A percentile compares a stretch with the other conserved stretches of the same genome.
Evolutionary conservation across 2,329 filamentous ascomycete species (phyloP).

Genomic region (Endoconidiophora polonica): DNA sequence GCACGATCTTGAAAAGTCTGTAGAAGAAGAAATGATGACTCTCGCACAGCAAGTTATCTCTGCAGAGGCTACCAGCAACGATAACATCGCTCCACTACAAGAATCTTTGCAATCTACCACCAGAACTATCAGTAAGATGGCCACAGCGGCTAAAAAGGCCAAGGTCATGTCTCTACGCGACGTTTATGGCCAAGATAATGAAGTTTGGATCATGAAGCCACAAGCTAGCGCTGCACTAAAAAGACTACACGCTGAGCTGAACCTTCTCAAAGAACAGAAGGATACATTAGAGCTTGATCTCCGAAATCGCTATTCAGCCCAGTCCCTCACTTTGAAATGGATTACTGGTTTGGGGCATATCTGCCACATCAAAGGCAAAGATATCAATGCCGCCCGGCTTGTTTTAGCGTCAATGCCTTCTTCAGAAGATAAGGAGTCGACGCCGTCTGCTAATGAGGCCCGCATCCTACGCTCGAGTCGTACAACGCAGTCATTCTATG

Average conservation of each 20-base stretch:
- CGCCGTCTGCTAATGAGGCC: constrained; percentile 17
- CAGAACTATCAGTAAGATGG: constrained; percentile 26
- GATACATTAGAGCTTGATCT: constrained; percentile 41
- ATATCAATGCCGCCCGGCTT: constrained; percentile 27
- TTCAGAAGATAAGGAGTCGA: constrained; percentile 12
- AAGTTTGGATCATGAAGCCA: constrained; percentile 49
- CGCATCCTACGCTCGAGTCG: constrained; percentile 62
- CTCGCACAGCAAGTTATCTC: constrained; percentile 57
- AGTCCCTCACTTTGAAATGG: constrained; percentile 66
- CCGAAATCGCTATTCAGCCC: constrained; percentile 40
- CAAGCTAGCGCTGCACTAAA: constrained; percentile 49
- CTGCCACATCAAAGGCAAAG: constrained; percentile 75
- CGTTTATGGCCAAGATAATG: constrained; percentile 41
- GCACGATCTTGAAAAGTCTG: constrained; percentile 55
- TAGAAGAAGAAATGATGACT: constrained; percentile 51
- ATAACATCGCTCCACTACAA: constrained; percentile 27
- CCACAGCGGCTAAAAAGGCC: constrained; percentile 21
- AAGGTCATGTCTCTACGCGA: constrained; percentile 31
- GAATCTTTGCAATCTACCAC: too few species aligned
- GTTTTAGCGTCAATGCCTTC: constrained; percentile 10
- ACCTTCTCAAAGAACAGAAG: constrained; percentile 43
- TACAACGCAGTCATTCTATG: constrained; percentile 68
- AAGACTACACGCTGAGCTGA: constrained; percentile 51
- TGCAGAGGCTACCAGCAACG: constrained; percentile 45
- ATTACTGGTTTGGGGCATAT: constrained; percentile 77